These are phyloP conservation scores for Blastobotrys apis DNA, from an alignment of 1,139 yeast species.

Conservation along the genomic window DNA sequence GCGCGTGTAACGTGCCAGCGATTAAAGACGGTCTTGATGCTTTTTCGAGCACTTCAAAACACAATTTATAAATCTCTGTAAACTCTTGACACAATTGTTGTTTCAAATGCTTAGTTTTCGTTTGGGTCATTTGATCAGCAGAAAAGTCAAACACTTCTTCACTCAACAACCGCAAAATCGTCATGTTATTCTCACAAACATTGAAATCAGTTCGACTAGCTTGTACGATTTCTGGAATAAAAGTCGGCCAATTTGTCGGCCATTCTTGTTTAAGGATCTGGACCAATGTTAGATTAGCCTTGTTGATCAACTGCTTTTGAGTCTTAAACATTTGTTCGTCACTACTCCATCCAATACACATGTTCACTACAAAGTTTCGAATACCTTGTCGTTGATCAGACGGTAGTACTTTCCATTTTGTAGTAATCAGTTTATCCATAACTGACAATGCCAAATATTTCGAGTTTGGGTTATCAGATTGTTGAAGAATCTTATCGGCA, in stretches of 20 bases:
- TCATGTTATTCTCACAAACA: conserved; percentile 97
- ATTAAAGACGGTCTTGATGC: conserved; percentile 74
- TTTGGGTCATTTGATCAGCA: conserved; percentile 94
- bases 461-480: conserved; percentile 74
- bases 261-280: conserved; percentile 95
- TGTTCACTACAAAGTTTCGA: conserved; percentile 85
- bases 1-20: conserved; percentile 76
- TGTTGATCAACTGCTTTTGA: conserved; percentile 82
- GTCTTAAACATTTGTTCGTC: conserved; percentile 70
- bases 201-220: conserved; percentile 83
- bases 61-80: conserved; percentile 85
- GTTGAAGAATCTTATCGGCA: conserved; percentile 83
- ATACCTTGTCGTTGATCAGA: conserved; percentile 77
- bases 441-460: conserved; percentile 87
- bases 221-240: conserved; percentile 85
- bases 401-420: conserved; percentile 92
- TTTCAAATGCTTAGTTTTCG: conserved; percentile 80
- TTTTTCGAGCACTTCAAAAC: conserved; percentile 88
- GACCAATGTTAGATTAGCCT: conserved; percentile 89
- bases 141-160: conserved; percentile 96
- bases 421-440: conserved; percentile 81
- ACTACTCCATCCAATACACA: conserved; percentile 90
- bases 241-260: conserved; percentile 99
- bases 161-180: conserved; percentile 76
- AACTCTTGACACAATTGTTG: conserved; percentile 84